Conservation (phyloP, 73 alveolate species). For the Paramecium pentaurelia region DNA sequence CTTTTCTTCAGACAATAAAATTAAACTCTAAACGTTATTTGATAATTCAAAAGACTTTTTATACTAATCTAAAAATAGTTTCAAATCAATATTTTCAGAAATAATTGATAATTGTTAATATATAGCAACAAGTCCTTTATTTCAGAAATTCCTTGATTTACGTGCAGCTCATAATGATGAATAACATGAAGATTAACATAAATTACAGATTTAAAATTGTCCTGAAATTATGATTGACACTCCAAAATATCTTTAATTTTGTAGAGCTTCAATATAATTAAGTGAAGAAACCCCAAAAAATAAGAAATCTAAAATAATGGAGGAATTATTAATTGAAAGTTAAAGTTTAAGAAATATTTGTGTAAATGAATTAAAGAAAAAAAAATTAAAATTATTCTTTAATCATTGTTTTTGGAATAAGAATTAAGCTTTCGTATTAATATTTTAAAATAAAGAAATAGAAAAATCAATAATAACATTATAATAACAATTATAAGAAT, state of each 20-base stretch:
- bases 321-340: not conserved
- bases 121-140: not conserved
- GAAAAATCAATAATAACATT: not conserved
- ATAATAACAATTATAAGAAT: not conserved
- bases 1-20: not conserved
- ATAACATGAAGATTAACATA: not conserved
- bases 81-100: not conserved
- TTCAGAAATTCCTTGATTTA: not conserved
- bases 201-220: not conserved
- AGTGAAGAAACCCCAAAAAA: constrained; percentile 14
- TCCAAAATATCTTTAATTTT: not conserved
- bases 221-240: not conserved
- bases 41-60: not conserved
- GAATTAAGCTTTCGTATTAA: not conserved
- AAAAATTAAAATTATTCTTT: not conserved
- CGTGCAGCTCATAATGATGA: not conserved
- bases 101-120: not conserved
- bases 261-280: not conserved
- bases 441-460: not conserved
- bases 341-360: not conserved
- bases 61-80: not conserved
- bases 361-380: not conserved
- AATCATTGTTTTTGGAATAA: not conserved
- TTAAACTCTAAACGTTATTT: not conserved
- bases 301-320: not conserved